Evolutionary conservation across 805 yeast genomes (phyloP), one percentile per base, ranked within the genome.

Genomic region (Cyberlindnera xylosilytica): DNA sequence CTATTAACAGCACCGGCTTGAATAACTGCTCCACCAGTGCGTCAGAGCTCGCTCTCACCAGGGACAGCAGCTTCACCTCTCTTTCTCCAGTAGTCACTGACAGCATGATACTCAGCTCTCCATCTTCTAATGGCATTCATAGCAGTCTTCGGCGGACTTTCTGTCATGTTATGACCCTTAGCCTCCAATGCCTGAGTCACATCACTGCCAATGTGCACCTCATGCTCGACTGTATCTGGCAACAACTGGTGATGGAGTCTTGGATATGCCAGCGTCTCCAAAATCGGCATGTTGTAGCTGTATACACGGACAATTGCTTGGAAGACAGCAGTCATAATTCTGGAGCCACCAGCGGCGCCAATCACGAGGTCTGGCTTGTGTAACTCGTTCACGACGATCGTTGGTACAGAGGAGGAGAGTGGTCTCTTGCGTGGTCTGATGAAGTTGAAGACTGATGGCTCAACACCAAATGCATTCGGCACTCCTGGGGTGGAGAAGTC

Each of bases 261-360:
- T 1, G 97, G 97, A 54, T 66, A 82, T 1, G 95, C 78, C 18
- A 90, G 73, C 0, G 88, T 72, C 41, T 86, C 82, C 18, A 87
- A 65, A 4, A 89, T 58, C 1, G 81, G 71, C 65, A 78, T 58
- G 2, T 73, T 63, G 55, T 79, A 76, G 58, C 77, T 78, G 48
- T 81, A 79, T 3, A 69, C 65, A 40, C 97, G 66, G 1, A 86
- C 72, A 15, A 91, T 73, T 0, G 91, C 89, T 60, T 89, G 93
- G 42, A 91, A 74, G 4, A 91, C 79, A 1, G 95, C 78, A 0
- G 96, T 87, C 12, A 85, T 72, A 38, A 91, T 91, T 42, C 93
- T 69, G 6, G 93, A 83, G 0, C 98, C 98, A 9, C 99, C 99
- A 2, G 97, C 95, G 1, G 96, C 93, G 0, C 97, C 98, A 45